Evolutionary conservation across 768 basidiomycete species (phyloP), one percentile per base, ranked within the genome.

Genomic region (Panellus pusillus): DNA sequence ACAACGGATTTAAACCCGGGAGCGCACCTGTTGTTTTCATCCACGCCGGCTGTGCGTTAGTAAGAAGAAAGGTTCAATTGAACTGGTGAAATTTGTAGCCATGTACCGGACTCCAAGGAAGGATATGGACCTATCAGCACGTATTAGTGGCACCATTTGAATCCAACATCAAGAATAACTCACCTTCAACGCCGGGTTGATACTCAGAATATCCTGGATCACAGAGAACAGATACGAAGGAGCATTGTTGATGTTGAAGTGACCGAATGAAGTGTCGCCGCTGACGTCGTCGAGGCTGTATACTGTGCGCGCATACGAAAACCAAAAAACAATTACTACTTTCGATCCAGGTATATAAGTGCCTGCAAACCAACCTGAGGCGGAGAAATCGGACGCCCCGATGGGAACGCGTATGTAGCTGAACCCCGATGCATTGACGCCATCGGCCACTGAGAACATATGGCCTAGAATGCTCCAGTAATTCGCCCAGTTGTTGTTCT

Each of bases 21-120:
- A 35, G 7, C 32, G 32, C 14, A 35, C 32, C 32, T 9, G 32
- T 35, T 11, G 32, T 35, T 66, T 91, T 91, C 87, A 89, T 88
- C 89, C 89, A 91, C 4, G 70, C 85, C 6, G 89, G 88, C 87
- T 89, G 46, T 35, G 36, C 15, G 12, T 20, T 14, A 0, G 36
- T n/a, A n/a, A 18, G 50, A 35, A 28, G n/a, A 50, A 12, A 32
- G 19, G 7, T 6, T 14, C 18, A 6, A n/a, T 15, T 29, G n/a
- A 19, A 1, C 15, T n/a, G 17, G 18, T 13, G 14, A 15, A 24
- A 28, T 2, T 11, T 9, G 48, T 14, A 13, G 12, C 8, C 13
- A 68, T 78, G 55, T 65, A 87, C 88, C 2, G 87, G 86, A 36
- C 86, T 88, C 89, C 89, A 91, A 3, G 89, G 85, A 12, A 86